Base-by-base conservation (phyloP, 345 rosid species). In the Moricandia arvensis region DNA sequence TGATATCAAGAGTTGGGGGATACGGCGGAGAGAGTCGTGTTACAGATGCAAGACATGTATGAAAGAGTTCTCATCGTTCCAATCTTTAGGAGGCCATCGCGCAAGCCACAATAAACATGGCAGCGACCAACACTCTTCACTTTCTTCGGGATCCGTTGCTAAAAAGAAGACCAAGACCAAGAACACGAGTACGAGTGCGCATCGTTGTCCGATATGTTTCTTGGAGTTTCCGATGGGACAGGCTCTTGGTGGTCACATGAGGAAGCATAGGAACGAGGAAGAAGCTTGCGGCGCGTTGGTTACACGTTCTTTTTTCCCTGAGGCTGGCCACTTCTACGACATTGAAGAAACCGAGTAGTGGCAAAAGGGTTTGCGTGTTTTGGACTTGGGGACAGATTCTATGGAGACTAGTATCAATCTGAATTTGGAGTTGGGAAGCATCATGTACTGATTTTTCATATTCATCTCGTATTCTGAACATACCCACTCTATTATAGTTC, bases 61-160 rank as follows among this genome's bases (percentile, higher is more conserved):
- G 86, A 87, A 79, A 84, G 69, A 71, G 4, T 93, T 90, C 72
- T 79, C 77, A 3, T 87, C 98, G 7, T 89, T 90, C 73, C 98
- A 90, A 85, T 93, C 93, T 62, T 82, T 93, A 6, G 96, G 96
- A n/a, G 96, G 98, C 6, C 98, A 93, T 34, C 87, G 90, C 72
- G 92, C 92, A 4, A 88, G 92, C 80, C 97, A 91, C 51, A 89
- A 70, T 10, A 91, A 86, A 8, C 76, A 62, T 74, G 59, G 30
- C 53, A 71, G 80, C 61, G 79, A 69, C 82, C 82, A 62, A 9
- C 2, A 13, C 13, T 53, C 61, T 24, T 61, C 65, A 35, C 27
- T 57, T 29, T 16, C 12, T 58, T 17, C 8, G 13, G 68, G 67
- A 49, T 16, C 55, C 8, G 7, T 53, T 38, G 61, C 74, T 35